Percentiles rank a stretch among this genome's conserved stretches.
Evolutionary conservation across 768 basidiomycete genomes (phyloP).

Genomic region (Suillus subaureus): DNA sequence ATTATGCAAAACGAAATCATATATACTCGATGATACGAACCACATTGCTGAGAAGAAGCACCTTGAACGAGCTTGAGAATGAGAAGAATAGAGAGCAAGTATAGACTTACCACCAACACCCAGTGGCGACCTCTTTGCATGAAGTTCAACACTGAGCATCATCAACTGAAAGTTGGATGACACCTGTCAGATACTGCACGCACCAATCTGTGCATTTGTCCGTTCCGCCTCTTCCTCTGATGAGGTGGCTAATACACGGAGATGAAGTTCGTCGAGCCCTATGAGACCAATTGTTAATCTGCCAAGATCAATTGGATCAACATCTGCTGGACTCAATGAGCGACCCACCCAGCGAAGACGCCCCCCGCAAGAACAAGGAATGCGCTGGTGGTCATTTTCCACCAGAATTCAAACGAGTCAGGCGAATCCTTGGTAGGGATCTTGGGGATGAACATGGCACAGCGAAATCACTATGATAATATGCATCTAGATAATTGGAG

Average conservation of each 20-base stretch:
- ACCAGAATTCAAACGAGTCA: constrained; percentile 72
- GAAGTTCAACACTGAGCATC: constrained; percentile 47
- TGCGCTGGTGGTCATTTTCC: constrained; percentile 66
- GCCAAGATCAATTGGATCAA: background rate
- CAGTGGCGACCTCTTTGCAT: constrained; percentile 79
- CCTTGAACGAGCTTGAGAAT: constrained; percentile 42
- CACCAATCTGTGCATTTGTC: constrained; percentile 71
- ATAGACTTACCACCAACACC: constrained; percentile 83
- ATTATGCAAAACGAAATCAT: background rate
- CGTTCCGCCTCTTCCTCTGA: constrained; percentile 71
- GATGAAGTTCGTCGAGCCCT: constrained; percentile 90
- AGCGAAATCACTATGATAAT: background rate
- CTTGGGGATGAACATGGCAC: background rate
- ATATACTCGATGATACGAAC: constrained; percentile 43
- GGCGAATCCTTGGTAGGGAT: constrained; percentile 25
- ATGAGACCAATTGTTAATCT: constrained; percentile 91
- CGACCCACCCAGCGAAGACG: constrained; percentile 84
- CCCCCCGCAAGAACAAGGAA: constrained; percentile 82
- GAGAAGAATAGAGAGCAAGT: background rate
- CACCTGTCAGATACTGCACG: constrained; percentile 4
- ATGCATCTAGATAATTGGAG: background rate
- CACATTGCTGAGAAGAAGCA: constrained; percentile 87
- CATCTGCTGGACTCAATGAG: background rate
- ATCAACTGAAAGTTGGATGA: constrained; percentile 8
- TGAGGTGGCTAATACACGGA: constrained; percentile 81